Percentiles rank a stretch among this genome's conserved stretches.
Conservation (phyloP, 2,329 filamentous ascomycete genomes). For the Aspergillus hortae region DNA sequence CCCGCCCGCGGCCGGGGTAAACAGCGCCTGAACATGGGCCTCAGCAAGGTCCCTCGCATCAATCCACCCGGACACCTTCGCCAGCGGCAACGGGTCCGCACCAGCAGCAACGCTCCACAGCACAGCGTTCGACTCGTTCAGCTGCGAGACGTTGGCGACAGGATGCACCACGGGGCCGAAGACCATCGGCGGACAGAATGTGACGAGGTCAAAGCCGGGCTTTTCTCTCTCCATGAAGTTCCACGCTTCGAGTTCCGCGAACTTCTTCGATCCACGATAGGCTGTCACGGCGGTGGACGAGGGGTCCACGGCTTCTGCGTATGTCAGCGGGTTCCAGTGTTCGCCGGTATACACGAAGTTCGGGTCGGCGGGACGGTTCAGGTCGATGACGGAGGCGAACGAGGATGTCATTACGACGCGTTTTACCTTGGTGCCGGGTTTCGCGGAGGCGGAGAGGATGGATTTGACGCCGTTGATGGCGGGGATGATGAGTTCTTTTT, state of each 20-base stretch:
- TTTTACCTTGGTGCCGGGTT: conserved; percentile 12
- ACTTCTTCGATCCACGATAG: conserved; percentile 32
- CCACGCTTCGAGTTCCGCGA: conserved; percentile 29
- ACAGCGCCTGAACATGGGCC: conserved; percentile 42
- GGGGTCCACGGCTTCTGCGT: conserved; percentile 21
- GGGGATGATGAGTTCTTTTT: conserved; percentile 42
- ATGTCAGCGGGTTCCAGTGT: conserved; percentile 32
- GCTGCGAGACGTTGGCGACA: conserved; percentile 26
- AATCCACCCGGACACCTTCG: conserved; percentile 34
- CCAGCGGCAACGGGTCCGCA: conserved; percentile 28
- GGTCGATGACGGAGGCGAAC: conserved; percentile 26
- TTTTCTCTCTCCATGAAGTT: conserved; percentile 31
- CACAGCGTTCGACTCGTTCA: conserved; percentile 44
- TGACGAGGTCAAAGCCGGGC: conserved; percentile 41
- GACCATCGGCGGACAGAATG: conserved; percentile 45
- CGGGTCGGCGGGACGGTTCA: conserved; percentile 7
- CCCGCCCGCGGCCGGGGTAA: conserved; percentile 26
- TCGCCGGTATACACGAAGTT: conserved; percentile 24
- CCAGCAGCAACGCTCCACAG: conserved; percentile 41
- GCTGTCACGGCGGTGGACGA: conserved; percentile 21
- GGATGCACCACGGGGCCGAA: conserved; percentile 45
- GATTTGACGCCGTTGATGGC: conserved; percentile 47
- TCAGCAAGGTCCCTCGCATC: conserved; percentile 46
- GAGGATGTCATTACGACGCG: conserved; percentile 30
- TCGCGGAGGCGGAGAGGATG: conserved; percentile 34